Evolutionary conservation across 345 rosid species (phyloP), one percentile per base, ranked within the genome.

Genomic region (Zanthoxylum bungeanum): DNA sequence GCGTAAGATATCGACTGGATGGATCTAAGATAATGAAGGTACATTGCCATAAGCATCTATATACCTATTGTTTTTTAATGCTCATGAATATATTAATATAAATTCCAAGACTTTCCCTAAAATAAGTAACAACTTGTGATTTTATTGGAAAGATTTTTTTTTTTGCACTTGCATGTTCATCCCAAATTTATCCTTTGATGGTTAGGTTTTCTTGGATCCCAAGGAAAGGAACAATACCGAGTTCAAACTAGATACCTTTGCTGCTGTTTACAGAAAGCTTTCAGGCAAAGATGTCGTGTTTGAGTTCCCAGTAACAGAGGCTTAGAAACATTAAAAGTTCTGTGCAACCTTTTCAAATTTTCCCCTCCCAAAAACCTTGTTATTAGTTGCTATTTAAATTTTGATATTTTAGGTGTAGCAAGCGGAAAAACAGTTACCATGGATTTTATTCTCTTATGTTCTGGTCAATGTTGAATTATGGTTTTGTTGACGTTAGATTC

Each of bases 21-120:
- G 97, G 98, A 24, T 76, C 96, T 62, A 93, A 91, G 81, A 85
- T 88, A 67, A 89, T 86, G 88, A 91, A 91, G 92, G 96, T 89
- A 58, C n/a, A 36, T 27, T 24, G 44, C 1, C 64, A 19, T 53
- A 24, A 50, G 28, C 55, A 68, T 36, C 19, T 50, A 5, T 5
- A 9, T 22, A 39, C 25, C 33, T 40, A 12, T 51, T 1, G 27
- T 5, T 14, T 5, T 14, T 66, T 34, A 9, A 9, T 49, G 42
- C 50, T 50, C 24, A 7, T 5, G 16, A 7, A 49, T n/a, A 27
- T 10, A 19, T 11, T 31, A 8, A 6, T 33, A 50, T n/a, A 12
- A 36, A 21, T 61, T 55, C 11, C 19, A 11, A 22, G 24, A 7
- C 39, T 19, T 31, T 31, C 24, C 31, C 4, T 59, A 19, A 50